phyloP scores from a whole-genome alignment of 2,329 filamentous ascomycete genomes.

The Neoscytalidium dimidiatum region DNA sequence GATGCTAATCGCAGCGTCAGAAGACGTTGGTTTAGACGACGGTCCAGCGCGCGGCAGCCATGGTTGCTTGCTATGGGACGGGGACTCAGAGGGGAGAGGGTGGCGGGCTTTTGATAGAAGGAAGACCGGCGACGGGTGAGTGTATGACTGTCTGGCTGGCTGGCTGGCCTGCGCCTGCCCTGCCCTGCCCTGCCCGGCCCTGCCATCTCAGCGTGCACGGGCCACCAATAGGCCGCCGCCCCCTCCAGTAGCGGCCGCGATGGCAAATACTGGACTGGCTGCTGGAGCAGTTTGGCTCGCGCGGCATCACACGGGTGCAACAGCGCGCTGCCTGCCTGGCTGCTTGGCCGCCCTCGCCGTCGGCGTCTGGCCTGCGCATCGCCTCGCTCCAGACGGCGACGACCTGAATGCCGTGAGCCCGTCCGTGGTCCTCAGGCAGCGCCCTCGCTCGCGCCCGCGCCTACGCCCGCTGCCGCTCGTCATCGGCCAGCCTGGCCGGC shows the following conservation, averaged over 20 bases:
- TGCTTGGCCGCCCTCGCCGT: neutral
- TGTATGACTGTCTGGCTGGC: constrained; percentile 16
- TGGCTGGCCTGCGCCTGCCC: neutral
- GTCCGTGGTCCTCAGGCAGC: neutral
- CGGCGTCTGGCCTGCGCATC: constrained; percentile 2
- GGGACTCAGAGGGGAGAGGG: constrained; percentile 5
- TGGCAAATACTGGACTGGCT: constrained; percentile 11
- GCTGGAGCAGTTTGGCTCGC: constrained; percentile 10
- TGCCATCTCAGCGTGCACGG: constrained; percentile 9
- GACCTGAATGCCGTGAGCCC: neutral
- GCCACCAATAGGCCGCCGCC: neutral
- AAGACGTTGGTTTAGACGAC: constrained; percentile 15
- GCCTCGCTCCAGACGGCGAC: too few species aligned
- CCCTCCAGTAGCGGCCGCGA: neutral
- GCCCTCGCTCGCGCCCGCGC: neutral
- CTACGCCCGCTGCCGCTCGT: neutral
- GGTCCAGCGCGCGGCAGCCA: constrained; percentile 3
- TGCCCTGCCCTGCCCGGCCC: constrained; percentile 6
- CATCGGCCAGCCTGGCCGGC: neutral
- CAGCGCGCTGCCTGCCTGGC: constrained; percentile 9
- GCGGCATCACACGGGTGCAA: constrained; percentile 17
- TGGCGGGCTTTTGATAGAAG: constrained; percentile 19
- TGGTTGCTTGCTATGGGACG: constrained; percentile 8
- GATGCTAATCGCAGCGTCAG: constrained; percentile 11
- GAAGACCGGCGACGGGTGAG: neutral